Evolutionary conservation across 352 stramenopile species (phyloP).

Genomic region (Nothophytophthora sp.): DNA sequence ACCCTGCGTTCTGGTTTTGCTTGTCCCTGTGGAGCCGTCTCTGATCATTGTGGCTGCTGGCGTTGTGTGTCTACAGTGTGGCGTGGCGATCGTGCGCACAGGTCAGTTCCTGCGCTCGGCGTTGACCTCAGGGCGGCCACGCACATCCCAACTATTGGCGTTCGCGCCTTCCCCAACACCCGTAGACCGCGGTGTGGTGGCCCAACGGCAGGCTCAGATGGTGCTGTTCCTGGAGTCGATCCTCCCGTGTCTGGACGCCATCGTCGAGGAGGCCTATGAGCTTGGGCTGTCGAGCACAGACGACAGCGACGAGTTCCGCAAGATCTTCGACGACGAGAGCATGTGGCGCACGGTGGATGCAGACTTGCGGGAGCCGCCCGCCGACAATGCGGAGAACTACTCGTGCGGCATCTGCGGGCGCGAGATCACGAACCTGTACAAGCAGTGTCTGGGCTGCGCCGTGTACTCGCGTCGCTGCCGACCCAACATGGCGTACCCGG

Average conservation of each 20-base stretch:
- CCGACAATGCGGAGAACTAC: constrained; percentile 46
- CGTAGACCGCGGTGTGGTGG: constrained; percentile 56
- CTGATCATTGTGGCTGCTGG: background rate
- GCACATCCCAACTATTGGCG: constrained; percentile 45
- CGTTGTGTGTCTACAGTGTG: constrained; percentile 37
- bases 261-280: constrained; percentile 78
- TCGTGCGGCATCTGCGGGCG: constrained; percentile 63
- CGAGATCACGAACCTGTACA: constrained; percentile 87
- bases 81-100: constrained; percentile 69
- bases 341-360: constrained; percentile 76
- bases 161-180: constrained; percentile 38
- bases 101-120: constrained; percentile 68
- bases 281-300: constrained; percentile 56
- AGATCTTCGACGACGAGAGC: constrained; percentile 72
- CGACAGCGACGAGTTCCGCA: constrained; percentile 72
- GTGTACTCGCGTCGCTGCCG: constrained; percentile 58
- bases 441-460: constrained; percentile 81
- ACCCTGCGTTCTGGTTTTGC: background rate
- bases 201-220: constrained; percentile 79
- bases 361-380: constrained; percentile 37
- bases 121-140: constrained; percentile 27
- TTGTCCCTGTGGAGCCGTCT: background rate
- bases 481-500: constrained; percentile 64
- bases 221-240: constrained; percentile 82
- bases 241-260: constrained; percentile 69